A percentile compares a stretch with the other conserved stretches of the same genome.
Evolutionary conservation across 768 basidiomycete genomes (phyloP).

Genomic region (Holtermanniella nyarrowii): DNA sequence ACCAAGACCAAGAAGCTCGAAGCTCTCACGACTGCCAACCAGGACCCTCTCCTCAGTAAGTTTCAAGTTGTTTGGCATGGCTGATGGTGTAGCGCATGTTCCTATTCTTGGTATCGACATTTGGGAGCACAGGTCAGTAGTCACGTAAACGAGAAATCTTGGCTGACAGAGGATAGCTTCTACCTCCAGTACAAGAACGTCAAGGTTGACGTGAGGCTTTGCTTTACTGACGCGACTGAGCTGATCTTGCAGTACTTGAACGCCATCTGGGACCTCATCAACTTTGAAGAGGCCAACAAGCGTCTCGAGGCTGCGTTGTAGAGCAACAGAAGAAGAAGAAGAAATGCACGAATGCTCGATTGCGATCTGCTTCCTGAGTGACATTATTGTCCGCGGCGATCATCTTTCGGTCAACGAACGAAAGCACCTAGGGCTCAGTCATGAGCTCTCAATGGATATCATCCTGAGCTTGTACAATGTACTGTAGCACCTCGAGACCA

Average conservation of each 20-base stretch:
- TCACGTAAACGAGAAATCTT: conserved; percentile 49
- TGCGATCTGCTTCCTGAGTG: no score
- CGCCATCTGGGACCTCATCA: conserved; percentile 92
- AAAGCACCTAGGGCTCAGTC: no score
- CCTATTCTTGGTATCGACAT: conserved; percentile 88
- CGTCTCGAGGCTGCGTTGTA: conserved; percentile 45
- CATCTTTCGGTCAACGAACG: no score
- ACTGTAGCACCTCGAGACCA: no score
- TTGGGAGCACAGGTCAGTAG: conserved; percentile 74
- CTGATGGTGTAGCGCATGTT: conserved; percentile 51
- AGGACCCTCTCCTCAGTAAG: conserved; percentile 70
- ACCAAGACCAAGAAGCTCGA: conserved; percentile 61
- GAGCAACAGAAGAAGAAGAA: no score
- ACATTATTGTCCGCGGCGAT: no score
- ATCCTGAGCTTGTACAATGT: no score
- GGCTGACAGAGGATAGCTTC: conserved; percentile 42
- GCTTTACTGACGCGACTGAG: background rate
- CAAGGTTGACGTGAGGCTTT: conserved; percentile 67
- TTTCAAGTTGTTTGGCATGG: background rate
- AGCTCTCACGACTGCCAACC: conserved; percentile 86
- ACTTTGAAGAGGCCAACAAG: conserved; percentile 84
- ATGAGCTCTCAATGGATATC: no score
- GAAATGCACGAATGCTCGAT: no score
- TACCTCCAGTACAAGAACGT: conserved; percentile 95
- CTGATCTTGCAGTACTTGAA: conserved; percentile 62